phyloP scores from a whole-genome alignment of 306 rosid species.

The Cotoneaster glaucophyllus region DNA sequence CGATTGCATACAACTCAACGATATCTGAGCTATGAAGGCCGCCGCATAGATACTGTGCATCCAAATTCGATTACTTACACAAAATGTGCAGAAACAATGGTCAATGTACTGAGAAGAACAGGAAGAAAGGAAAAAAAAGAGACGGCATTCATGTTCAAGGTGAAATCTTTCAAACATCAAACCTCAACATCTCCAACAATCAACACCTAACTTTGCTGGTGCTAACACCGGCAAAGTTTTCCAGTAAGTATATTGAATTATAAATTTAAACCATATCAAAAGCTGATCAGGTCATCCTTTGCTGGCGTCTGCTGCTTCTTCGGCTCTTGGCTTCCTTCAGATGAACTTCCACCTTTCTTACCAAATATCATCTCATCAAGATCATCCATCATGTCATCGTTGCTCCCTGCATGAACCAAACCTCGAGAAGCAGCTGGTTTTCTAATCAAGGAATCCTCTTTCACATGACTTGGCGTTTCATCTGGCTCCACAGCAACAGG shows the following conservation, averaged over 20 bases:
- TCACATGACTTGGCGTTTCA: slow-evolving; percentile 58
- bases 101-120: not conserved
- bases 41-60: not conserved
- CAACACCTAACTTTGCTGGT: slow-evolving; percentile 30
- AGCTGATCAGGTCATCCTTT: slow-evolving; percentile 80
- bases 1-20: not conserved
- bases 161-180: slow-evolving; percentile 6
- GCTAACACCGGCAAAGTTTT: slow-evolving; percentile 7
- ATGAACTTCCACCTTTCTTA: slow-evolving; percentile 54
- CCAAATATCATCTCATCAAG: slow-evolving; percentile 99
- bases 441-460: slow-evolving; percentile 69
- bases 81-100: slow-evolving; percentile 16
- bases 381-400: slow-evolving; percentile 96
- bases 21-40: not conserved
- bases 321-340: slow-evolving; percentile 46
- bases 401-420: slow-evolving; percentile 52
- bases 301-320: slow-evolving; percentile 65
- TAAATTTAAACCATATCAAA: slow-evolving; percentile 28
- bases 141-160: slow-evolving; percentile 2
- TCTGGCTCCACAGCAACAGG: slow-evolving; percentile 95
- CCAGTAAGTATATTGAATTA: slow-evolving; percentile 12
- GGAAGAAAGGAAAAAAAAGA: not conserved
- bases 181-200: slow-evolving; percentile 2
- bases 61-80: slow-evolving; percentile 14
- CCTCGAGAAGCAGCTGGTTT: slow-evolving; percentile 64